These are phyloP conservation scores for Linnemannia zychae DNA, from an alignment of 192 early-diverging fungal genomes.

Conservation along the genomic window DNA sequence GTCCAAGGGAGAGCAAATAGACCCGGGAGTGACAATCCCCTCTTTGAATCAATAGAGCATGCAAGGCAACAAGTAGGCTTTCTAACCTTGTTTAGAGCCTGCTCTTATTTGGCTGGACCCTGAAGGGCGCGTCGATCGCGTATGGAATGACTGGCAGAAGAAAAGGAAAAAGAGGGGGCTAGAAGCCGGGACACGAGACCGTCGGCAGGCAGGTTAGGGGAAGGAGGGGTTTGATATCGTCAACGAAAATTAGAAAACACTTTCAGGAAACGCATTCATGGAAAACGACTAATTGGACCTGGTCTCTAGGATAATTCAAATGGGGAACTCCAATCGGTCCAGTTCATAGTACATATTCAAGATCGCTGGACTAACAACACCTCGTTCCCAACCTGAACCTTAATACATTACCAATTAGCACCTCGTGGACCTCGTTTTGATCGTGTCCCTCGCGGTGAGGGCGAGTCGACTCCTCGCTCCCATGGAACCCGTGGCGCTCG, in stretches of 20 bases:
- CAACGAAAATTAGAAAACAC: not conserved
- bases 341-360: not conserved
- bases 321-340: not conserved
- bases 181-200: not conserved
- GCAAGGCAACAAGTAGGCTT: not conserved
- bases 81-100: not conserved
- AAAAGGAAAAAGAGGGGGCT: conserved; percentile 15
- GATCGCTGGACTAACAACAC: not conserved
- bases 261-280: not conserved
- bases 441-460: conserved; percentile 39
- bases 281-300: not conserved
- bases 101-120: not conserved
- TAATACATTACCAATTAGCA: conserved; percentile 7
- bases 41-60: not conserved
- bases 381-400: not conserved
- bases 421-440: conserved; percentile 46
- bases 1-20: not conserved
- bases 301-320: not conserved
- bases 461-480: conserved; percentile 38
- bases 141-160: not conserved
- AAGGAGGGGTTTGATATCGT: not conserved
- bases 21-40: not conserved
- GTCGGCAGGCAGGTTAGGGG: not conserved
- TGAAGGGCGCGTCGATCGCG: not conserved
- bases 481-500: conserved; percentile 59